Evolutionary conservation across 139 green algal genomes (phyloP).

Genomic region (Micractinium conductrix): DNA sequence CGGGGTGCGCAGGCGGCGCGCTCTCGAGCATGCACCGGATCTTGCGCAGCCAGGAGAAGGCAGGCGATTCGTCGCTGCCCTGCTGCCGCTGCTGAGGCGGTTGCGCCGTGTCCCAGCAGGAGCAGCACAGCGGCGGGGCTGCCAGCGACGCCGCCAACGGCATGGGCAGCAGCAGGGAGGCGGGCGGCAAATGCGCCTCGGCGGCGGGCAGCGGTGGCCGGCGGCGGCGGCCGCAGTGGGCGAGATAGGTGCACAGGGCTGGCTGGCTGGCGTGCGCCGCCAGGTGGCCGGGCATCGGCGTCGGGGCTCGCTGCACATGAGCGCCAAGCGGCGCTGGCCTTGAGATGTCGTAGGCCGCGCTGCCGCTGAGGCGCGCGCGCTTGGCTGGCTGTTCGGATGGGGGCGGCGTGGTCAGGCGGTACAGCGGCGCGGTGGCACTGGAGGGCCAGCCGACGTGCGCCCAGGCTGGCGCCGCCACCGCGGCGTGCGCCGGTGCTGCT

Average conservation of each 20-base stretch:
- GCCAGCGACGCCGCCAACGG: neutral
- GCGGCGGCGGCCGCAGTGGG: neutral
- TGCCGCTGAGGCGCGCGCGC: neutral
- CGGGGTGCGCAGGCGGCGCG: neutral
- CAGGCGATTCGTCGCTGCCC: neutral
- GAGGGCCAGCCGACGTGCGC: neutral
- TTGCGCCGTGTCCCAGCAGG: neutral
- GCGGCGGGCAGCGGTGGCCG: neutral
- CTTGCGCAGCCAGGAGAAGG: slow-evolving; percentile 20
- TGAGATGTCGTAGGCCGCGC: no score
- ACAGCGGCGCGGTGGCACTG: neutral
- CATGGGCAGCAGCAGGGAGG: neutral
- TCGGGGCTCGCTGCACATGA: no score
- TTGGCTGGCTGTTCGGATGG: neutral
- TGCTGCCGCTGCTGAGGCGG: neutral
- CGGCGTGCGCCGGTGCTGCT: neutral
- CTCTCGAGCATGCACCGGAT: slow-evolving; percentile 12
- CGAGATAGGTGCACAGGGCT: no score
- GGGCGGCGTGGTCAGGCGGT: neutral
- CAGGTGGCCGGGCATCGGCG: no score
- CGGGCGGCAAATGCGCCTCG: no score
- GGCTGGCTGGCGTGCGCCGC: no score
- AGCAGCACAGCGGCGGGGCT: neutral
- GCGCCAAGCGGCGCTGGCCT: no score
- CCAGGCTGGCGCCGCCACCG: neutral